Percentiles rank a stretch among this genome's conserved stretches.
Conservation (phyloP, 192 early-diverging fungal genomes). For the Gaertneriomyces sp. region DNA sequence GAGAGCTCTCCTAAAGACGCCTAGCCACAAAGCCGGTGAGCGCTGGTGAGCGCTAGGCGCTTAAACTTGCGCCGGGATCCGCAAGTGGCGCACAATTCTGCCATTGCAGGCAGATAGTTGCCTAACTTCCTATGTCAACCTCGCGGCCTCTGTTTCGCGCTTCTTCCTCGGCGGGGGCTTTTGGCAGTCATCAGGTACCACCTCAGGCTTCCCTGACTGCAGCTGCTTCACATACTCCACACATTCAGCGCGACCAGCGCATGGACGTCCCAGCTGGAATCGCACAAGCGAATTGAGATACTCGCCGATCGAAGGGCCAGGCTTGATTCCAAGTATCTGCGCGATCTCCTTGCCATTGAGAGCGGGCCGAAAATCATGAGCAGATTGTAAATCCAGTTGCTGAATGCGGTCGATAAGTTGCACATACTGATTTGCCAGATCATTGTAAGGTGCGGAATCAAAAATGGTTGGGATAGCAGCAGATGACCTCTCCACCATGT, state of each 20-base stretch:
- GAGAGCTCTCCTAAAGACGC: too few species aligned
- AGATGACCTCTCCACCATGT: constrained; percentile 9
- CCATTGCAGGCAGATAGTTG: too few species aligned
- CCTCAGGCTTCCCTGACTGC: constrained; percentile 2
- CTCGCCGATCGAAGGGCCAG: constrained; percentile 64
- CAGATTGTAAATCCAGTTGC: constrained; percentile 16
- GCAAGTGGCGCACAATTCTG: too few species aligned
- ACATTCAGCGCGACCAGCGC: constrained; percentile 50
- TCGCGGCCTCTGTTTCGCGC: neutral
- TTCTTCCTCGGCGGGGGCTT: constrained; percentile 5
- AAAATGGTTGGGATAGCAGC: neutral
- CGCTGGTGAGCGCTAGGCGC: too few species aligned
- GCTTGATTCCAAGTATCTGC: constrained; percentile 60
- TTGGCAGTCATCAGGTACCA: neutral
- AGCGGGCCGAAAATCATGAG: constrained; percentile 14
- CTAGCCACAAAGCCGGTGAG: too few species aligned
- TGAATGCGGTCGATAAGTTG: constrained; percentile 21
- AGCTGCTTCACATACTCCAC: constrained; percentile 9
- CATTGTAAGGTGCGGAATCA: neutral
- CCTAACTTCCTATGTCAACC: too few species aligned
- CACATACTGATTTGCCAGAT: constrained; percentile 4
- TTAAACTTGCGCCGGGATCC: too few species aligned
- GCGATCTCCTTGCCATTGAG: constrained; percentile 57
- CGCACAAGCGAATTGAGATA: constrained; percentile 68
- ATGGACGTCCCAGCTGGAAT: constrained; percentile 78